A percentile compares a stretch with the other conserved stretches of the same genome.
Evolutionary conservation across 2,329 filamentous ascomycete genomes (phyloP).

Genomic region (Leptosphaerulina australis): DNA sequence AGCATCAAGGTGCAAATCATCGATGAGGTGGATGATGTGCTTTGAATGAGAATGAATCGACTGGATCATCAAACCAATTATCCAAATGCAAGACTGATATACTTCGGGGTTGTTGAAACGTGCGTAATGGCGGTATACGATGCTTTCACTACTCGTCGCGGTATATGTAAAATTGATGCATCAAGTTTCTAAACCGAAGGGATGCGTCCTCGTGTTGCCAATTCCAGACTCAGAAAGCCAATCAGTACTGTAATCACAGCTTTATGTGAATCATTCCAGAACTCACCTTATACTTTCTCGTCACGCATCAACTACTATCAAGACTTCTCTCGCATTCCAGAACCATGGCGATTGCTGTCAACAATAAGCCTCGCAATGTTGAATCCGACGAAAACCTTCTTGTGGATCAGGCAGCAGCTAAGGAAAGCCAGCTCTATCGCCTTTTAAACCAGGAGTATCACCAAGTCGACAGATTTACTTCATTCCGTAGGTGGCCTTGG

Average conservation of each 20-base stretch:
- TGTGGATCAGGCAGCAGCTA: neutral
- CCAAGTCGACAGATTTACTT: constrained; percentile 31
- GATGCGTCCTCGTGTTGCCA: neutral
- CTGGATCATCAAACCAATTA: neutral
- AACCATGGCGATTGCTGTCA: constrained; percentile 7
- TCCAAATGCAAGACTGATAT: neutral
- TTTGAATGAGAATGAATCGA: constrained; percentile 14
- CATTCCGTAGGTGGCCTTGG: constrained; percentile 36
- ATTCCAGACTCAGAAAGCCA: constrained; percentile 2
- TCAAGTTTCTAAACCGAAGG: constrained; percentile 4
- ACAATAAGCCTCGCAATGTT: constrained; percentile 16
- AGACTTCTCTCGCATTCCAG: neutral
- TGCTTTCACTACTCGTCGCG: neutral
- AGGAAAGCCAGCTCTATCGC: constrained; percentile 23
- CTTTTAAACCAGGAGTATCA: constrained; percentile 33
- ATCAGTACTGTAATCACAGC: neutral
- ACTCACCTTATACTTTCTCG: neutral
- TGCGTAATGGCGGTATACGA: neutral
- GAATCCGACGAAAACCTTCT: constrained; percentile 25
- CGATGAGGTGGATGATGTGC: constrained; percentile 49
- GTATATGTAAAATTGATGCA: neutral
- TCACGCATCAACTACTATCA: neutral
- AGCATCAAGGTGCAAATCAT: constrained; percentile 68
- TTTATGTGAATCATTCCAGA: neutral
- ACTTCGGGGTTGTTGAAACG: neutral